phyloP scores from a whole-genome alignment of 2,329 filamentous ascomycete genomes.

The Tolypocladium tropicale region DNA sequence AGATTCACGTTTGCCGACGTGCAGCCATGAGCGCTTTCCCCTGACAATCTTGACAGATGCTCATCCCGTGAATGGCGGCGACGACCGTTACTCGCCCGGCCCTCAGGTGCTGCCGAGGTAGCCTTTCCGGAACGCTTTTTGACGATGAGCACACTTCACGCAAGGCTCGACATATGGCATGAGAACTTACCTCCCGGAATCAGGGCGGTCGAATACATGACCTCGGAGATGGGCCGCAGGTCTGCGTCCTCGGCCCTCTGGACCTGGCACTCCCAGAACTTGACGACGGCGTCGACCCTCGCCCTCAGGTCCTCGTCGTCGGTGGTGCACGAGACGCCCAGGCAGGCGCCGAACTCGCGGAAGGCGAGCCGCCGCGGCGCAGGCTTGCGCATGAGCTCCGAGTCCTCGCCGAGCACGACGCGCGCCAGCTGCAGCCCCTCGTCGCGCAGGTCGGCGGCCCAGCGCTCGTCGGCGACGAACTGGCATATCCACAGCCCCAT shows the following conservation, averaged over 20 bases:
- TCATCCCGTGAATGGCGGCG: not conserved
- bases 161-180: too few relatives aligned
- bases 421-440: constrained; percentile 17
- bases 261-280: constrained; percentile 21
- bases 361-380: constrained; percentile 33
- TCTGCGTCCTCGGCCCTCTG: constrained; percentile 24
- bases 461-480: constrained; percentile 36
- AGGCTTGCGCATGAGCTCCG: constrained; percentile 11
- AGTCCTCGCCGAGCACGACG: constrained; percentile 9
- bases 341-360: constrained; percentile 41
- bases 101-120: not conserved
- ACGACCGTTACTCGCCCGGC: too few relatives aligned
- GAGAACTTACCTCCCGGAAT: constrained; percentile 44
- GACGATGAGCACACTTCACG: not conserved
- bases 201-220: constrained; percentile 47
- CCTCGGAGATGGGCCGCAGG: constrained; percentile 41
- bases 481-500: constrained; percentile 50
- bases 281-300: constrained; percentile 16
- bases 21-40: not conserved
- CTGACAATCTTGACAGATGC: not conserved
- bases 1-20: too few relatives aligned
- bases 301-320: constrained; percentile 19
- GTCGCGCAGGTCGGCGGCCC: constrained; percentile 29
- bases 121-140: not conserved
- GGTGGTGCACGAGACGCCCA: constrained; percentile 33